Conservation (phyloP, 225 moss, liverwort and hornwort genomes). For the Pseudoscleropodium purum region DNA sequence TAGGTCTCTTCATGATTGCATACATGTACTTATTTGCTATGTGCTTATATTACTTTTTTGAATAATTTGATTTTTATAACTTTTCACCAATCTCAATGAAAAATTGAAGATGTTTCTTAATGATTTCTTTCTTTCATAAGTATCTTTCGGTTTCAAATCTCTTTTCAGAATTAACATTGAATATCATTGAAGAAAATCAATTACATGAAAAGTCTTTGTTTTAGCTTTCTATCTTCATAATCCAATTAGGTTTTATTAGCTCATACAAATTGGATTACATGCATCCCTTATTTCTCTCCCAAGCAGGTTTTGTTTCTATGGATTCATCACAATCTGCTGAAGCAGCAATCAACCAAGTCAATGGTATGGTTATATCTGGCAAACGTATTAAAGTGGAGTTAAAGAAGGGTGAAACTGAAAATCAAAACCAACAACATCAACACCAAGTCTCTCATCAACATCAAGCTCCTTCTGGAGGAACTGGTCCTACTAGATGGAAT, state of each 20-base stretch:
- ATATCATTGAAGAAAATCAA: neutral
- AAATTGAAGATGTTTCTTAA: too few relatives aligned
- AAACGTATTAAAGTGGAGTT: conserved; percentile 64
- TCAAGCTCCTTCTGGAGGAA: conserved; percentile 21
- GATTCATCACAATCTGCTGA: conserved; percentile 54
- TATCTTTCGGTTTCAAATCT: neutral
- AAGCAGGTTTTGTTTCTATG: conserved; percentile 67
- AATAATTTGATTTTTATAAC: neutral
- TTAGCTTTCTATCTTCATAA: neutral
- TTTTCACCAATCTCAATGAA: neutral
- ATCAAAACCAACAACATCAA: conserved; percentile 27
- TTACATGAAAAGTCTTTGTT: neutral
- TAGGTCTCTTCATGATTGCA: too few relatives aligned
- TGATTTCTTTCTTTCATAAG: neutral
- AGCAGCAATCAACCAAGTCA: conserved; percentile 46
- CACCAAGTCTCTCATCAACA: conserved; percentile 23
- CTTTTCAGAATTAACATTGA: neutral
- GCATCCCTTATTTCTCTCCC: conserved; percentile 1
- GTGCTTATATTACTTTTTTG: neutral
- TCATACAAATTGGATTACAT: conserved; percentile 1
- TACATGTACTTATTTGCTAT: neutral
- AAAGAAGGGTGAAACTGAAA: conserved; percentile 29
- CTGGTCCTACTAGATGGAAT: conserved; percentile 39
- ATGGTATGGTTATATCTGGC: conserved; percentile 59
- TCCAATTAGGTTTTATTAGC: neutral